A percentile compares a stretch with the other conserved stretches of the same genome.
These are phyloP conservation scores for Bidens hawaiensis DNA, from an alignment of 140 eudicot species.

Conservation along the genomic window DNA sequence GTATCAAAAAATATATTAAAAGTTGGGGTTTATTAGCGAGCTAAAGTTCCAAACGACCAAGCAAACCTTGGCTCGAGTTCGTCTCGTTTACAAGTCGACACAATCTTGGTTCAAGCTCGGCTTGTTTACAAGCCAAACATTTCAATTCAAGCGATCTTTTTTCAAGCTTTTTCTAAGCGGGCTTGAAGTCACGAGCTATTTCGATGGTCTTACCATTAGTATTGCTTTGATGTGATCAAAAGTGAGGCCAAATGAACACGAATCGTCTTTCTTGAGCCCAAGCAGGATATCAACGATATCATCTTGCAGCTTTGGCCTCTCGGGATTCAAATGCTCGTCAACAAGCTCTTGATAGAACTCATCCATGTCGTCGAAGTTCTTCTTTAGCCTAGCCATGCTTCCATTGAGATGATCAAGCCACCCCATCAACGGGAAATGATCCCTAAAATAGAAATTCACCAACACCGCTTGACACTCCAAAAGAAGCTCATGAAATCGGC, in stretches of 20 bases:
- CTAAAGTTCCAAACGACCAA: too few relatives aligned
- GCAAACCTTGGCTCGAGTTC: too few relatives aligned
- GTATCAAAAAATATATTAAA: too few relatives aligned
- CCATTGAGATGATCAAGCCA: conserved; percentile 38
- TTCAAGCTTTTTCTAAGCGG: too few relatives aligned
- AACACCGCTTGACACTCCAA: conserved; percentile 17
- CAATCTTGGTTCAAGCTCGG: too few relatives aligned
- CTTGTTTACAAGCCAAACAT: too few relatives aligned
- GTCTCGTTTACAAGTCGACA: too few relatives aligned
- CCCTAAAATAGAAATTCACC: conserved; percentile 13
- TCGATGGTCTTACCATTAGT: conserved; percentile 10
- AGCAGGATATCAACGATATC: conserved; percentile 31
- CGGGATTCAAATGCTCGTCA: conserved; percentile 16
- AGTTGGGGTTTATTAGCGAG: too few relatives aligned
- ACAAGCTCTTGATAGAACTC: conserved; percentile 24
- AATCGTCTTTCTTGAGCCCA: conserved; percentile 15
- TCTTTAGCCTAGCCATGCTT: conserved; percentile 22
- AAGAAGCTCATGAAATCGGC: conserved; percentile 20
- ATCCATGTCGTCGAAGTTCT: conserved; percentile 23
- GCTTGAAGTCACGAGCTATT: too few relatives aligned
- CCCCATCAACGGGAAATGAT: conserved; percentile 27
- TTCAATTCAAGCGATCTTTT: too few relatives aligned
- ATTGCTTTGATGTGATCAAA: conserved; percentile 30
- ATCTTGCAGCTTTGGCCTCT: conserved; percentile 6
- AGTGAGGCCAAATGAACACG: conserved; percentile 16